Percentiles rank a stretch among this genome's conserved stretches.
phyloP scores from a whole-genome alignment of 208 protist genomes.

The Acanthamoeba healyi region DNA sequence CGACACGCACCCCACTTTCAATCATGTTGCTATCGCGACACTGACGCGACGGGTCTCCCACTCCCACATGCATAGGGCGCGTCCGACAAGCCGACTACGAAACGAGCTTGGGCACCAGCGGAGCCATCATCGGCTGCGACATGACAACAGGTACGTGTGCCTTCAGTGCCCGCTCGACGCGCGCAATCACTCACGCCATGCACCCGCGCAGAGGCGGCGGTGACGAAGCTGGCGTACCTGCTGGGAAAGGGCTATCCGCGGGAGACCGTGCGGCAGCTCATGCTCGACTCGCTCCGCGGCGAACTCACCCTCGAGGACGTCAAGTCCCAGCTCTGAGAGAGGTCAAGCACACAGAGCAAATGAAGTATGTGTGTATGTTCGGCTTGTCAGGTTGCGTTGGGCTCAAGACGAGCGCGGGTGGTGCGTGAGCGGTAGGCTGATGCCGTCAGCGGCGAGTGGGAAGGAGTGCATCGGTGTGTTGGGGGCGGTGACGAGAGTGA shows the following conservation, averaged over 20 bases:
- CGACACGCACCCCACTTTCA: not conserved
- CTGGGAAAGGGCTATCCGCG: conserved; percentile 24
- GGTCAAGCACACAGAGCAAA: too few species aligned
- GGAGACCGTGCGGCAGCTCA: conserved; percentile 4
- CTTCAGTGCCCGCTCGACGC: not conserved
- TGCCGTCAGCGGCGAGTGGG: not conserved
- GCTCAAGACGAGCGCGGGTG: too few species aligned
- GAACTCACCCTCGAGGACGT: too few species aligned
- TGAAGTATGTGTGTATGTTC: too few species aligned
- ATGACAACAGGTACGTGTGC: conserved; percentile 6
- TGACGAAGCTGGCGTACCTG: conserved; percentile 10
- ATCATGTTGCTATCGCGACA: too few species aligned
- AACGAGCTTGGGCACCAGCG: too few species aligned
- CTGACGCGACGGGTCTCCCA: too few species aligned
- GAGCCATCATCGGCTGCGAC: not conserved
- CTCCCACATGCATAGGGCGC: not conserved
- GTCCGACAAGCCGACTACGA: not conserved
- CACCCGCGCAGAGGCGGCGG: not conserved
- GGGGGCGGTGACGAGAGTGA: too few species aligned
- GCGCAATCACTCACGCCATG: not conserved
- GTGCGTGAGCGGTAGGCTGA: not conserved
- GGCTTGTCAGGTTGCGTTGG: too few species aligned
- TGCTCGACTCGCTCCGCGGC: not conserved
- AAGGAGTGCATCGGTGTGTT: not conserved
- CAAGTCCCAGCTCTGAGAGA: not conserved